phyloP scores from a whole-genome alignment of 2,329 filamentous ascomycete species.

The Purpureocillium takamizusanense region DNA sequence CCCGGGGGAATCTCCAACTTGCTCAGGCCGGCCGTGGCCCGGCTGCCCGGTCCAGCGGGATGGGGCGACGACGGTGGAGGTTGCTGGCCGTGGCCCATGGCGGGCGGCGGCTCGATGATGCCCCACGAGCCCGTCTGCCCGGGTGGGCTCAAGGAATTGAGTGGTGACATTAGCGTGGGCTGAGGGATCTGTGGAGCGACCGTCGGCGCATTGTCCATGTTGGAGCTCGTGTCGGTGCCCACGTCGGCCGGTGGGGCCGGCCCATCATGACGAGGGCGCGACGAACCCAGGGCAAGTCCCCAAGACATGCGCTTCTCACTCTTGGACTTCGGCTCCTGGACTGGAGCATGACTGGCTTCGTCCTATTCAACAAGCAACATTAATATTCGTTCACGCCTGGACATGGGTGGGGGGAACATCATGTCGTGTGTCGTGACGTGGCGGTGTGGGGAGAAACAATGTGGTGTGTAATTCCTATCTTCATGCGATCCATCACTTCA shows the following conservation, averaged over 20 bases:
- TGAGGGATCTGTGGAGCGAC: slow-evolving; percentile 5
- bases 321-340: slow-evolving; percentile 24
- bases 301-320: slow-evolving; percentile 34
- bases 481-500: slow-evolving; percentile 16
- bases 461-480: slow-evolving; percentile 30
- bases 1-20: slow-evolving; percentile 6
- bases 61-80: not conserved
- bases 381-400: slow-evolving; percentile 22
- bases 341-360: slow-evolving; percentile 24
- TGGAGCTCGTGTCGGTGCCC: slow-evolving; percentile 8
- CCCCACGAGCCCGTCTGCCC: not conserved
- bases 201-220: slow-evolving; percentile 7
- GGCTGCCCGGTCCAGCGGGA: not conserved
- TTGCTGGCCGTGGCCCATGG: not conserved
- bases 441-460: slow-evolving; percentile 14
- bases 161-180: slow-evolving; percentile 7
- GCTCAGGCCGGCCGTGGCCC: slow-evolving; percentile 7
- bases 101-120: not conserved
- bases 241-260: slow-evolving; percentile 11
- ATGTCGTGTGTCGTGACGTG: slow-evolving; percentile 2
- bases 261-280: slow-evolving; percentile 19
- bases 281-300: slow-evolving; percentile 28
- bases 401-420: slow-evolving; percentile 12
- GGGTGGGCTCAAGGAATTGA: slow-evolving; percentile 2
- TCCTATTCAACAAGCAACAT: slow-evolving; percentile 21